Evolutionary conservation across 2,329 filamentous ascomycete species (phyloP), one percentile per base, ranked within the genome.

Genomic region (Talaromyces atroroseus): DNA sequence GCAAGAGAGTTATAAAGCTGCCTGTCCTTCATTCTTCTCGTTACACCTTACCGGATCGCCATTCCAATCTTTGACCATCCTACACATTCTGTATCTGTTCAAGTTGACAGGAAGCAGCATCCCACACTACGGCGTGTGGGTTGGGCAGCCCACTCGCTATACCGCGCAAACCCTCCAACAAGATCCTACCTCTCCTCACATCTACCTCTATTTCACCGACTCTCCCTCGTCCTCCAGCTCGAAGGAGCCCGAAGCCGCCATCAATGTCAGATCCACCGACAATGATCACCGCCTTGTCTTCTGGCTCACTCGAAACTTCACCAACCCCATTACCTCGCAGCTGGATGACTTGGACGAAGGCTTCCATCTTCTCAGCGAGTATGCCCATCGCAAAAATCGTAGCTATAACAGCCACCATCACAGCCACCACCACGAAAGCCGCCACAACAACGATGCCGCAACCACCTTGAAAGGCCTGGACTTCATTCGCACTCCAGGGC

Each of bases 251-350:
- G 58, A 64, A 51, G 68, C 68, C 23, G 66, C 66, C 16, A 69
- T 71, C 60, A 71, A 71, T 55, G 68, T 69, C 58, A 68, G 66
- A 56, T 71, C 68, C 3, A 65, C 63, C 32, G 59, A 59, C 57
- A 60, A 60, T 5, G 66, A 68, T 42, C 61, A 58, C 18, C 61
- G 64, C 8, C 66, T 71, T 3, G 68, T 70, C 54, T 71, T 65
- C 62, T 71, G 68, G 68, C 46, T 70, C n/a, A 63, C 65, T 38
- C 58, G 59, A 5, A 59, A 60, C 50, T 69, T 68, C 59, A 51
- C 56, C 5, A 63, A 68, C 57, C 59, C 63, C 21, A 58, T 70
- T 52, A 69, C 66, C 24, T 45, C 61, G 5, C 36, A 54, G 20
- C 61, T 71, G 1, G 58, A 58, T 5, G 38, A 50, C 1, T 57